Base-by-base conservation (phyloP, 805 yeast genomes). In the Spathaspora gorwiae region DNA sequence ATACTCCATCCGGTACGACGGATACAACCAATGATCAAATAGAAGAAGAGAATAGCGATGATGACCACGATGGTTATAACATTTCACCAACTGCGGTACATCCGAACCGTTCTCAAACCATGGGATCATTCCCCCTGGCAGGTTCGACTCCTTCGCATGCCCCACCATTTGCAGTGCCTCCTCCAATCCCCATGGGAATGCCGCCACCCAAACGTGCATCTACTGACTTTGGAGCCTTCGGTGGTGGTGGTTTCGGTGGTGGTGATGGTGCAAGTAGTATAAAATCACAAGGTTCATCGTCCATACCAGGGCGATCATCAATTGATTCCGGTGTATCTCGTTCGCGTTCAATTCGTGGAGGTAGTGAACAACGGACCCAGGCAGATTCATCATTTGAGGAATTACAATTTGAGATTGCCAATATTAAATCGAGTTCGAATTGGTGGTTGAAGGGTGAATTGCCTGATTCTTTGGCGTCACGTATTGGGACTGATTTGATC, bases 401-500 rank as follows among this genome's bases (percentile, higher is more conserved):
- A 6, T 43, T 70, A 24, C 64, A 66, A 39, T 49, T 44, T 27
- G 74, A 70, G 47, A 45, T 68, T 13, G 62, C 54, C 8, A 57
- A 59, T 37, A 52, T 62, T n/a, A 52, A 51, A 6, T 56, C 55
- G 2, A 39, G 52, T 8, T 53, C 73, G 2, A 64, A 62, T 13
- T 90, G 97, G 97, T 87, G 94, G 92, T 52, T 79, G 12, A 65
- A 65, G 9, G 70, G 75, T 12, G 74, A 75, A 7, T 65, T 82
- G 6, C 96, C 96, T 2, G 76, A 79, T 0, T 57, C 66, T 13
- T 58, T 83, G 26, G 61, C 66, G 2, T 27, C 60, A 1, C 68
- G 64, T 41, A 61, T 66, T 15, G 76, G 77, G 2, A 69, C 62
- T 36, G 85, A 82, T 15, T 58, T 82, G 29, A 68, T 78, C 13